Evolutionary conservation across 2,329 filamentous ascomycete genomes (phyloP).

Genomic region (Colletotrichum orchidophilum): DNA sequence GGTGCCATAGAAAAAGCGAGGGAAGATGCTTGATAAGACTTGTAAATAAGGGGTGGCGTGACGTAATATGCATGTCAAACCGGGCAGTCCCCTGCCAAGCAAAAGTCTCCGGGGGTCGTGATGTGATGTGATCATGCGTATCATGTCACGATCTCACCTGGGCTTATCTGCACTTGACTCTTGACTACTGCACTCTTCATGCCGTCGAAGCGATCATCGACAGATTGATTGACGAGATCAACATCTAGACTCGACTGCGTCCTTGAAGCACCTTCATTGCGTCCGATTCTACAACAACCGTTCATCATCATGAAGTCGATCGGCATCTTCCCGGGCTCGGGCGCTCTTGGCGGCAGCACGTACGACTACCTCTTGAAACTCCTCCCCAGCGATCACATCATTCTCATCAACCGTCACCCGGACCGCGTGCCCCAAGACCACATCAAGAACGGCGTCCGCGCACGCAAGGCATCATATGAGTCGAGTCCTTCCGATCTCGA

Average conservation of each 20-base stretch:
- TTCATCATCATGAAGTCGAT: conserved; percentile 45
- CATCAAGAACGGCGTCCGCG: conserved; percentile 53
- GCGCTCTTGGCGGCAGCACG: conserved; percentile 61
- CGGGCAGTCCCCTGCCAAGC: conserved; percentile 12
- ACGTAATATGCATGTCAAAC: conserved; percentile 28
- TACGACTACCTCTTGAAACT: conserved; percentile 56
- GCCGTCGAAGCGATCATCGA: not conserved
- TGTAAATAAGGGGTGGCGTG: conserved; percentile 1
- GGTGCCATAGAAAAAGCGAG: not conserved
- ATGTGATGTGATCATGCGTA: conserved; percentile 26
- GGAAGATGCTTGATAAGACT: conserved; percentile 18
- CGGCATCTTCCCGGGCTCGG: conserved; percentile 61
- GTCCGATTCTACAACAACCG: not conserved
- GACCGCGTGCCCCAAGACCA: conserved; percentile 50
- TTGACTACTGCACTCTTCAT: not conserved
- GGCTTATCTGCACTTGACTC: not conserved
- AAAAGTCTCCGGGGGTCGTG: not conserved
- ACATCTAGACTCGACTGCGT: no score
- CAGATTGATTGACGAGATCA: not conserved
- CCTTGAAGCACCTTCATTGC: not conserved
- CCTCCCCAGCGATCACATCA: conserved; percentile 53
- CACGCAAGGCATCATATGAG: conserved; percentile 63
- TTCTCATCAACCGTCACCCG: conserved; percentile 57
- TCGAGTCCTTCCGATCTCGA: conserved; percentile 51
- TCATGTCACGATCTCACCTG: conserved; percentile 11